A percentile compares a stretch with the other conserved stretches of the same genome.
These are phyloP conservation scores for Mucor indicus DNA, from an alignment of 371 early-diverging fungal genomes.

Conservation along the genomic window DNA sequence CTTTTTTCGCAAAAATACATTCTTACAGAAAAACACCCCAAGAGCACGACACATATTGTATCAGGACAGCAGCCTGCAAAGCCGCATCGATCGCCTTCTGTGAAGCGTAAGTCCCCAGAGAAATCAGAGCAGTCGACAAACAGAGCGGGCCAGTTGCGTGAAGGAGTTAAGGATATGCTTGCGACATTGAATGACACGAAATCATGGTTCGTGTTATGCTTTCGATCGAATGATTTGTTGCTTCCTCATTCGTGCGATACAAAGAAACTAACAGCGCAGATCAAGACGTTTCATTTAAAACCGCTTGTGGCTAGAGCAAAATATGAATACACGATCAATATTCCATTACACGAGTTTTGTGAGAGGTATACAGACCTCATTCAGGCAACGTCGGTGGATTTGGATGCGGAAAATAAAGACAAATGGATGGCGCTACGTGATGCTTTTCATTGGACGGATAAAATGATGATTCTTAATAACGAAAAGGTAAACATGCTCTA, in stretches of 20 bases:
- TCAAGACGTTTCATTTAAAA: conserved; percentile 12
- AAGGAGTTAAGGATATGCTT: conserved; percentile 58
- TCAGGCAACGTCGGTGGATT: conserved; percentile 32
- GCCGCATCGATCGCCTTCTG: conserved; percentile 38
- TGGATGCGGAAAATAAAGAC: conserved; percentile 28
- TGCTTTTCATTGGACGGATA: conserved; percentile 20
- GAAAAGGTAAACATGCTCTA: conserved; percentile 13
- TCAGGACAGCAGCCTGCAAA: conserved; percentile 46
- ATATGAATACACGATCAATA: conserved; percentile 25
- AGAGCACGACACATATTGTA: conserved; percentile 48
- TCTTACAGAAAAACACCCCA: conserved; percentile 41
- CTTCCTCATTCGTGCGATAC: conserved; percentile 53
- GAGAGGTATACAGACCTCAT: conserved; percentile 57
- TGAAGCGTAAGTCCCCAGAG: background rate
- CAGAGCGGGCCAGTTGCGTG: conserved; percentile 41
- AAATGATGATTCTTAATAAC: conserved; percentile 14
- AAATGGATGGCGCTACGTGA: conserved; percentile 22
- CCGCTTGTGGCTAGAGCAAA: conserved; percentile 15
- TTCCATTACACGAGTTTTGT: conserved; percentile 27
- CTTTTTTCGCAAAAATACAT: conserved; percentile 34
- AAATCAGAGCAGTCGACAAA: conserved; percentile 3
- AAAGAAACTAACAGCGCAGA: conserved; percentile 20
- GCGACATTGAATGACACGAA: conserved; percentile 73
- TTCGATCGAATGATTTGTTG: conserved; percentile 70
- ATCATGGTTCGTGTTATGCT: conserved; percentile 82